Evolutionary conservation across 305 asterid species (phyloP).

Genomic region (Fraxinus velutina): DNA sequence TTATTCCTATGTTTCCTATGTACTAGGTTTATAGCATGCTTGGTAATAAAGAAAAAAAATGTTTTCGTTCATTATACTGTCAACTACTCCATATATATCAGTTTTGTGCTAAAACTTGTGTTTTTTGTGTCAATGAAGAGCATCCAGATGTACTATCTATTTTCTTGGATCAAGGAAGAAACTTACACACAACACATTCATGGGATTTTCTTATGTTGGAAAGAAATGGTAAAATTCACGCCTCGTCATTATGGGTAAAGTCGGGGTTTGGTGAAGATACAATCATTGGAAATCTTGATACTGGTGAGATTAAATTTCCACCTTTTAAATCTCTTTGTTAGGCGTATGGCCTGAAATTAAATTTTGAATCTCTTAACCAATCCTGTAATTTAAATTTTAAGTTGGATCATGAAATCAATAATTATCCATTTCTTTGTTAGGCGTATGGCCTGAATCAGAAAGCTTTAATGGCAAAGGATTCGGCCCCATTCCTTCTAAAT

Average conservation of each 20-base stretch:
- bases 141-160: constrained; percentile 20
- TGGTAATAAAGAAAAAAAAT: background rate
- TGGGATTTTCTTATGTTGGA: constrained; percentile 23
- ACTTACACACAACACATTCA: constrained; percentile 20
- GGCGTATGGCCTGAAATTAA: no score
- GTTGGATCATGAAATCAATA: background rate
- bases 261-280: constrained; percentile 23
- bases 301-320: background rate
- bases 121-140: background rate
- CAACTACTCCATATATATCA: background rate
- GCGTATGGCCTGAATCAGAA: constrained; percentile 48
- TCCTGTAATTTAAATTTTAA: background rate
- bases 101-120: background rate
- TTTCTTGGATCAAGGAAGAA: constrained; percentile 11
- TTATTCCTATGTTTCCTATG: background rate
- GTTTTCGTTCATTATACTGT: background rate
- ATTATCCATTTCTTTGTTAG: constrained; percentile 1
- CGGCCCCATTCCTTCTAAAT: constrained; percentile 38
- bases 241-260: constrained; percentile 21
- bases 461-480: constrained; percentile 37
- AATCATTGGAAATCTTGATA: constrained; percentile 20
- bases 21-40: background rate
- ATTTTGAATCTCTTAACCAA: background rate
- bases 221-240: constrained; percentile 2
- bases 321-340: background rate